Evolutionary conservation across 257 asterid species (phyloP).

Genomic region (Perilla frutescens): DNA sequence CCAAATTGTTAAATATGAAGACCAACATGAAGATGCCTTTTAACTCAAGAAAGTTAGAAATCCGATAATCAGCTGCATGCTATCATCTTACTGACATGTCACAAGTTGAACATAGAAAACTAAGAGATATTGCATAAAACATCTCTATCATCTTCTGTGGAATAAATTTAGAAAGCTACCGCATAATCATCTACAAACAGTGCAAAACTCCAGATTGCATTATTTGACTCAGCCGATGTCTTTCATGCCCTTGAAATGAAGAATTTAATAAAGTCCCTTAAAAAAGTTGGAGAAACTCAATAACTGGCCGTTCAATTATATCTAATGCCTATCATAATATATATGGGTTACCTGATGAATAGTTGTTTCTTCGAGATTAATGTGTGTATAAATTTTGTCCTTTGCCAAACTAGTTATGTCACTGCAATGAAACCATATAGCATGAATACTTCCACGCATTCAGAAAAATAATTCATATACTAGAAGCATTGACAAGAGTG

Average conservation of each 20-base stretch:
- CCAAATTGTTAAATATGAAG: neutral
- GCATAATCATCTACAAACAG: neutral
- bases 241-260: neutral
- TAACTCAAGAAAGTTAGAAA: neutral
- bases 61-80: neutral
- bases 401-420: conserved; percentile 93
- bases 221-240: no score
- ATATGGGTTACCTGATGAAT: conserved; percentile 66
- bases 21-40: neutral
- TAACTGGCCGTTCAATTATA: conserved; percentile 3
- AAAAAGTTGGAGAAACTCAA: neutral
- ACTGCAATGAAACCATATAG: conserved; percentile 51
- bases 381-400: conserved; percentile 76
- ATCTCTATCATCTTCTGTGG: no score
- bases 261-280: conserved; percentile 15
- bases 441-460: conserved; percentile 19
- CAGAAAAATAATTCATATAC: neutral
- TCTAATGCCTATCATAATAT: conserved; percentile 21
- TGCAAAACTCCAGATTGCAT: neutral
- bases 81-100: neutral
- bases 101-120: neutral
- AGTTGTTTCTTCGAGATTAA: conserved; percentile 83
- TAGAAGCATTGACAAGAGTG: conserved; percentile 16
- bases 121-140: no score
- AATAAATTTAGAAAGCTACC: neutral